Percentiles rank a stretch among this genome's conserved stretches.
phyloP scores from a whole-genome alignment of 192 early-diverging fungal genomes.

The Entomortierella beljakovae region DNA sequence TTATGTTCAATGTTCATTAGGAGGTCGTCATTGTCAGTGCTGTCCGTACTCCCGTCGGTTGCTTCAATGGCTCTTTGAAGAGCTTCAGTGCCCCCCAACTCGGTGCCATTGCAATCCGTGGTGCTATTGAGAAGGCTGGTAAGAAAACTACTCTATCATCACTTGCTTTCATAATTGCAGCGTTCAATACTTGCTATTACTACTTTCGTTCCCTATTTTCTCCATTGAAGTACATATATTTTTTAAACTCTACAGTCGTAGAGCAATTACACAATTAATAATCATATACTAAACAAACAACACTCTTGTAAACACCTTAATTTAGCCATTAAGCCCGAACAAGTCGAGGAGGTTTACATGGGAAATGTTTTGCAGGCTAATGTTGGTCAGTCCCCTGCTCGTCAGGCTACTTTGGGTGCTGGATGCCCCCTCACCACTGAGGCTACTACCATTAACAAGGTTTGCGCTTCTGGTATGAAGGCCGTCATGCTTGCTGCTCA shows the following conservation, averaged over 20 bases:
- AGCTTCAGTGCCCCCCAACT: slow-evolving; percentile 87
- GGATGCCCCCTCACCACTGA: slow-evolving; percentile 86
- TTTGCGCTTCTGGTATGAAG: slow-evolving; percentile 99
- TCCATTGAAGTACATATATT: slow-evolving; percentile 1
- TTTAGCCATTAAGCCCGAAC: slow-evolving; percentile 75
- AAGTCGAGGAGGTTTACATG: slow-evolving; percentile 96
- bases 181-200: background rate
- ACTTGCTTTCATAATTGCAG: background rate
- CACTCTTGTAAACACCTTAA: slow-evolving; percentile 3
- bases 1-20: slow-evolving; percentile 34
- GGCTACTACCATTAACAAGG: slow-evolving; percentile 98
- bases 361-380: slow-evolving; percentile 94
- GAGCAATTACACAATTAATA: background rate
- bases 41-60: slow-evolving; percentile 92
- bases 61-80: slow-evolving; percentile 90
- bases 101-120: slow-evolving; percentile 86
- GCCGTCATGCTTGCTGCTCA: slow-evolving; percentile 93
- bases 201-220: background rate
- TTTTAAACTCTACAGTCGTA: background rate
- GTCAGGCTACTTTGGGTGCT: slow-evolving; percentile 90
- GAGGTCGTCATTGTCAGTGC: slow-evolving; percentile 73
- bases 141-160: slow-evolving; percentile 24
- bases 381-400: slow-evolving; percentile 92
- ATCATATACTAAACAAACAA: background rate
- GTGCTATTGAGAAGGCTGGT: slow-evolving; percentile 87